Conservation (phyloP, 1,284 basidiomycete genomes). For the Cerrena zonata region DNA sequence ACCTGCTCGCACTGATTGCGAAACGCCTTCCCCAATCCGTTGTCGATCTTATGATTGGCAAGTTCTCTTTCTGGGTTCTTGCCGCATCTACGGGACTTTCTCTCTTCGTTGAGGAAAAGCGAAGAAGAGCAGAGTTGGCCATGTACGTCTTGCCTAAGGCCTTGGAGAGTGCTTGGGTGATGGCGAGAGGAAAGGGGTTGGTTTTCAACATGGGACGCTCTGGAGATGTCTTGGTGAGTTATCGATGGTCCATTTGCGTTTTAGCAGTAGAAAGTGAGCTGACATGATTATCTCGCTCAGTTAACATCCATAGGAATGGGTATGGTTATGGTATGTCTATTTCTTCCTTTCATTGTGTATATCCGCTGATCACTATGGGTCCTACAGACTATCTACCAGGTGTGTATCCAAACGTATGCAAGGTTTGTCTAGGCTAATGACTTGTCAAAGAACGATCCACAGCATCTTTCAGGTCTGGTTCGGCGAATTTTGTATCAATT, state of each 20-base stretch:
- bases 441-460: slow-evolving; percentile 72
- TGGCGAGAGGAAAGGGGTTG: slow-evolving; percentile 66
- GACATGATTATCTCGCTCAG: slow-evolving; percentile 19
- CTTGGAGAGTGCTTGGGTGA: slow-evolving; percentile 78
- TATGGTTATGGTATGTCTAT: slow-evolving; percentile 72
- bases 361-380: neutral
- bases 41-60: slow-evolving; percentile 49
- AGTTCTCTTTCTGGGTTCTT: slow-evolving; percentile 63
- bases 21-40: neutral
- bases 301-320: slow-evolving; percentile 71
- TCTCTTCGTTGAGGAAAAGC: slow-evolving; percentile 79
- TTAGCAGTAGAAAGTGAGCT: neutral
- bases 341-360: neutral
- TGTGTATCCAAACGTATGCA: neutral
- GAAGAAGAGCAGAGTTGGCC: slow-evolving; percentile 75
- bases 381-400: slow-evolving; percentile 4
- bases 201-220: slow-evolving; percentile 68
- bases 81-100: slow-evolving; percentile 75
- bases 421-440: neutral
- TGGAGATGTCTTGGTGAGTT: slow-evolving; percentile 55
- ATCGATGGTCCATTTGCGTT: neutral
- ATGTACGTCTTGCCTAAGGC: slow-evolving; percentile 90
- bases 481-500: slow-evolving; percentile 87
- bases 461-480: slow-evolving; percentile 83
- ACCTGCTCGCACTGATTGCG: neutral